Conservation (phyloP, 1,284 basidiomycete species). For the Malassezia dermatis region DNA sequence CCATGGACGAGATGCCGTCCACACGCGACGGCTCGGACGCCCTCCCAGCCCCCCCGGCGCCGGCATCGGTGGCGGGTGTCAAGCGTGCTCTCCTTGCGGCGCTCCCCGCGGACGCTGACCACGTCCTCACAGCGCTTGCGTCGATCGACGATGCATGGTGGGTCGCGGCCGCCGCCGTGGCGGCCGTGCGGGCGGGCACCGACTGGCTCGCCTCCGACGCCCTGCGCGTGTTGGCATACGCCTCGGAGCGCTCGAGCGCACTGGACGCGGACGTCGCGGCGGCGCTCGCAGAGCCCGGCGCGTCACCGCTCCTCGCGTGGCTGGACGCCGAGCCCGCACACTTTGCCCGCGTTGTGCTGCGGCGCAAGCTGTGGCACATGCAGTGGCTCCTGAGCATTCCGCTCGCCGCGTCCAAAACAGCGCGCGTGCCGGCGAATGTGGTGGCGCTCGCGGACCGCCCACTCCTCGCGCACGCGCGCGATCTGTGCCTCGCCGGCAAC, state of each 20-base stretch:
- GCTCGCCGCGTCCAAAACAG: not conserved
- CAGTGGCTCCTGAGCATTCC: constrained; percentile 17
- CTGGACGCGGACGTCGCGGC: constrained; percentile 7
- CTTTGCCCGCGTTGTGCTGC: constrained; percentile 4
- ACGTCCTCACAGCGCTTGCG: not conserved
- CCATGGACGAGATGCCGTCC: not conserved
- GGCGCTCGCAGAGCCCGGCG: not conserved
- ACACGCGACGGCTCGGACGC: not conserved
- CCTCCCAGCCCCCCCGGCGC: not conserved
- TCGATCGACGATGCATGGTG: constrained; percentile 10
- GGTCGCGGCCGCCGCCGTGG: constrained; percentile 8
- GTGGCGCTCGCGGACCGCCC: constrained; percentile 7
- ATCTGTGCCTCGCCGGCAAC: constrained; percentile 11
- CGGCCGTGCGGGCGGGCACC: constrained; percentile 5
- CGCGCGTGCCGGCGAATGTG: not conserved
- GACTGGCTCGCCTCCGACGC: constrained; percentile 12
- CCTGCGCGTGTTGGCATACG: not conserved
- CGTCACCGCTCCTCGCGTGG: not conserved
- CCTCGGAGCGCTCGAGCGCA: constrained; percentile 1
- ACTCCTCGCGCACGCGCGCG: constrained; percentile 10
- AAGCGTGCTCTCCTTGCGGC: constrained; percentile 11
- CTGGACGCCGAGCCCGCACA: constrained; percentile 3
- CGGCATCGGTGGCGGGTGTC: not conserved
- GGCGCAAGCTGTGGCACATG: constrained; percentile 18
- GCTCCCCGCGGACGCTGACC: not conserved